phyloP scores from a whole-genome alignment of 2,329 filamentous ascomycete genomes.

The Ophiostoma perfectum region DNA sequence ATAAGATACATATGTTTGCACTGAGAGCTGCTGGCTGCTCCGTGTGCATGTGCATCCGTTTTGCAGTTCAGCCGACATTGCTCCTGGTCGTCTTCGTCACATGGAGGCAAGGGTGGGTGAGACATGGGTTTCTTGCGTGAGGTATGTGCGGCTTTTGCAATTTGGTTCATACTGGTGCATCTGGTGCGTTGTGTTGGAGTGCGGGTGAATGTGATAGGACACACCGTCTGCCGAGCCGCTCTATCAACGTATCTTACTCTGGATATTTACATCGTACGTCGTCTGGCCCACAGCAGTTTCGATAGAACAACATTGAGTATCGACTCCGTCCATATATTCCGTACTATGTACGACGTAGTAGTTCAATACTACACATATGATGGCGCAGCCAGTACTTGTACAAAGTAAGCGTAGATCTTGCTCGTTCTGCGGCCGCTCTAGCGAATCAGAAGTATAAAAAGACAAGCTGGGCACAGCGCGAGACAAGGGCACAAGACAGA shows the following conservation, averaged over 20 bases:
- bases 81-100: neutral
- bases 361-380: neutral
- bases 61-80: conserved; percentile 5
- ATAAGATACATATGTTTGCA: neutral
- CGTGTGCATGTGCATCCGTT: neutral
- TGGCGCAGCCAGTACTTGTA: neutral
- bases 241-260: no score
- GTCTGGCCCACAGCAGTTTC: no score
- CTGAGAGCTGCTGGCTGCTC: neutral
- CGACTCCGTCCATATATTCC: no score
- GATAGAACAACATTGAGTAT: no score
- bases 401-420: neutral
- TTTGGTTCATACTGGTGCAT: no score
- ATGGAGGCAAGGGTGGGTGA: neutral
- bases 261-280: no score
- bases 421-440: neutral
- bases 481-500: neutral
- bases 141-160: no score
- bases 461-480: neutral
- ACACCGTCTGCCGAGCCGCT: no score
- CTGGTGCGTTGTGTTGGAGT: no score
- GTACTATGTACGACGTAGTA: no score
- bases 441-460: conserved; percentile 4
- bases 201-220: no score
- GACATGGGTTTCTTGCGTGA: neutral